Evolutionary conservation across 1,139 yeast species (phyloP).

Genomic region (Yamadazyma buinensis): DNA sequence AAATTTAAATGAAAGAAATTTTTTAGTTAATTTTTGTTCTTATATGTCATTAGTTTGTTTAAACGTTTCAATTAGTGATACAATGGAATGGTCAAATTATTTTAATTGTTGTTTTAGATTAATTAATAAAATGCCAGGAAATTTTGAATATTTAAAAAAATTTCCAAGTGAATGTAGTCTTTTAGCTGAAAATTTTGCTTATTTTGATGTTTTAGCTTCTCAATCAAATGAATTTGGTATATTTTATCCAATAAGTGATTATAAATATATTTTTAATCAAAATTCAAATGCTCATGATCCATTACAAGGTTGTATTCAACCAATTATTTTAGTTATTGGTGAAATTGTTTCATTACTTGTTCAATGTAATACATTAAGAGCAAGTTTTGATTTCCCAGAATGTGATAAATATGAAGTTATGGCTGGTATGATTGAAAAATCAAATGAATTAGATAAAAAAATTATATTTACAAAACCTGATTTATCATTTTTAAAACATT

Average conservation of each 20-base stretch:
- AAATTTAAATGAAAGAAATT: constrained; percentile 9
- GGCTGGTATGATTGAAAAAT: constrained; percentile 3
- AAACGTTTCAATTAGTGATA: constrained; percentile 33
- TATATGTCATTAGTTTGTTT: constrained; percentile 29
- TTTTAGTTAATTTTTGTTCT: constrained; percentile 23
- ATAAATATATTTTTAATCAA: constrained; percentile 8
- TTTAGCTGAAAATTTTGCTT: constrained; percentile 17
- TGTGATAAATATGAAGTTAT: constrained; percentile 3
- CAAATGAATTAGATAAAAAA: constrained; percentile 5
- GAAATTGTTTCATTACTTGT: constrained; percentile 10
- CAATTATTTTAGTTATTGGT: constrained; percentile 8
- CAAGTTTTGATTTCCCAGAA: constrained; percentile 1
- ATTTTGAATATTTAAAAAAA: constrained; percentile 18
- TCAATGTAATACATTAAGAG: constrained; percentile 3
- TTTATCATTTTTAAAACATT: constrained; percentile 2
- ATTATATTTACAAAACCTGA: constrained; percentile 4
- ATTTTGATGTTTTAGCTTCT: constrained; percentile 24
- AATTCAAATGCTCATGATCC: constrained; percentile 6
- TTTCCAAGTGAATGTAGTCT: constrained; percentile 20
- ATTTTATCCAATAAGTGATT: constrained; percentile 18
- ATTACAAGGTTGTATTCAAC: constrained; percentile 10
- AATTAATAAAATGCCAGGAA: constrained; percentile 24
- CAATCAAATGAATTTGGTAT: constrained; percentile 25
- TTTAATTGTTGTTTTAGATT: constrained; percentile 25
- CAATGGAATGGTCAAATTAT: constrained; percentile 26